Evolutionary conservation across 768 basidiomycete genomes (phyloP).

Genomic region (Pisolithus albus): DNA sequence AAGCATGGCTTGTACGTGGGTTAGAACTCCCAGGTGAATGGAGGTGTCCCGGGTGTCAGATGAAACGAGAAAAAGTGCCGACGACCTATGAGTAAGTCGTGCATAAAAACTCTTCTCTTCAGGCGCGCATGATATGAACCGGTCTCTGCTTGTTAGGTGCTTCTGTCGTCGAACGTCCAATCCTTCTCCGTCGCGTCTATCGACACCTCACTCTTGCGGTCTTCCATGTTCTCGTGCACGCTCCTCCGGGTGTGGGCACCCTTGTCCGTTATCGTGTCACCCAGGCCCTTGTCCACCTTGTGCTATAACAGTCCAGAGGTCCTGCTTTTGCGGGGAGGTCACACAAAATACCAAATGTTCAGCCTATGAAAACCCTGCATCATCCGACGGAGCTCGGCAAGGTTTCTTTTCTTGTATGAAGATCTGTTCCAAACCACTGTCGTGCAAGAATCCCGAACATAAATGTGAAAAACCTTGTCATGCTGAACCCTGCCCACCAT

Average conservation of each 20-base stretch:
- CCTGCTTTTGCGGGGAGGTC: conserved; percentile 74
- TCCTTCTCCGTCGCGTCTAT: conserved; percentile 61
- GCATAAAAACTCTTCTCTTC: neutral
- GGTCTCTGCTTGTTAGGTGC: conserved; percentile 47
- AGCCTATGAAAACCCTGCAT: neutral
- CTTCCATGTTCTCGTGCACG: conserved; percentile 59
- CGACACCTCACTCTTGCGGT: conserved; percentile 74
- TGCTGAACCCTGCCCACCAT: conserved; percentile 63
- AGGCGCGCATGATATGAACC: neutral
- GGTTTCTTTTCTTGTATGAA: conserved; percentile 30
- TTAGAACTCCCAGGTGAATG: conserved; percentile 70
- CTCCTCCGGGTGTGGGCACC: conserved; percentile 57
- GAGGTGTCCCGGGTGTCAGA: conserved; percentile 93
- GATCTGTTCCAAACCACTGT: conserved; percentile 39
- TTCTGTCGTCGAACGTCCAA: conserved; percentile 75
- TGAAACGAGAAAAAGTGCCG: conserved; percentile 61
- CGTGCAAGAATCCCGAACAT: conserved; percentile 63
- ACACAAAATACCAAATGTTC: conserved; percentile 7
- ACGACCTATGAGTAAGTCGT: conserved; percentile 53
- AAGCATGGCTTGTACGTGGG: conserved; percentile 68
- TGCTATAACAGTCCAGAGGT: conserved; percentile 64
- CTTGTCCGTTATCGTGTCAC: conserved; percentile 82
- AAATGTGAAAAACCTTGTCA: conserved; percentile 67
- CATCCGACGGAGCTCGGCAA: neutral
- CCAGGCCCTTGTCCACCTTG: conserved; percentile 98